Percentiles rank a stretch among this genome's conserved stretches.
Conservation (phyloP, 495 filamentous ascomycete species). For the Trichoderma erinaceum region DNA sequence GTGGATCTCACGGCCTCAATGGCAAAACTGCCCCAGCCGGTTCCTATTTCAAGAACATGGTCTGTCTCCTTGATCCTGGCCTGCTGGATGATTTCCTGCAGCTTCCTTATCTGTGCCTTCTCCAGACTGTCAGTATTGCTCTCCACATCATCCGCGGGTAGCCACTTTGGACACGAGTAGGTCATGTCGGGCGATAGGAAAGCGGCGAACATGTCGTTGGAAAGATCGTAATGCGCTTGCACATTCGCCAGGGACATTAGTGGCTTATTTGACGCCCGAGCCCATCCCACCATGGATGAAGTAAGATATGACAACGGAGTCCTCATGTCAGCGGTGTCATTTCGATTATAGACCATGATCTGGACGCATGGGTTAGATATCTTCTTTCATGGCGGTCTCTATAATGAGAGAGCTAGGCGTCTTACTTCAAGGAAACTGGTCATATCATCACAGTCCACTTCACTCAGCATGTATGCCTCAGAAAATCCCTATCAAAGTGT, state of each 20-base stretch:
- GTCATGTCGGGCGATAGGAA: slow-evolving; percentile 72
- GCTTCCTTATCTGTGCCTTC: slow-evolving; percentile 58
- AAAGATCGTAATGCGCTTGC: slow-evolving; percentile 65
- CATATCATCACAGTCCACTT: slow-evolving; percentile 58
- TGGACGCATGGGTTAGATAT: slow-evolving; percentile 21
- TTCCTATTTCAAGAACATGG: slow-evolving; percentile 64
- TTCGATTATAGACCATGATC: slow-evolving; percentile 60
- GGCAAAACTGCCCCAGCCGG: slow-evolving; percentile 63
- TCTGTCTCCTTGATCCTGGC: slow-evolving; percentile 55
- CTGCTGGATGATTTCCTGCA: slow-evolving; percentile 53
- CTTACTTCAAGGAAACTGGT: slow-evolving; percentile 57
- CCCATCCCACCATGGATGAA: slow-evolving; percentile 44
- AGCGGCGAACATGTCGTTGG: slow-evolving; percentile 65
- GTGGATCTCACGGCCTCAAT: slow-evolving; percentile 54
- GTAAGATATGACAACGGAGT: slow-evolving; percentile 53
- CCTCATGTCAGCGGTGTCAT: slow-evolving; percentile 48
- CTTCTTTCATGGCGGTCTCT: neutral
- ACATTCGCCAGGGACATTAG: slow-evolving; percentile 59
- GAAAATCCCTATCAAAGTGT: slow-evolving; percentile 51
- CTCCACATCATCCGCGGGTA: neutral
- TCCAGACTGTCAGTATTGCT: slow-evolving; percentile 49
- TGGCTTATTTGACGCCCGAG: slow-evolving; percentile 56
- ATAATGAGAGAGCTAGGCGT: neutral
- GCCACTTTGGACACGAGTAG: slow-evolving; percentile 68
- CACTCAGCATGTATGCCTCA: slow-evolving; percentile 64